phyloP scores from a whole-genome alignment of 2,329 filamentous ascomycete genomes.

The Diplocarpon mali region DNA sequence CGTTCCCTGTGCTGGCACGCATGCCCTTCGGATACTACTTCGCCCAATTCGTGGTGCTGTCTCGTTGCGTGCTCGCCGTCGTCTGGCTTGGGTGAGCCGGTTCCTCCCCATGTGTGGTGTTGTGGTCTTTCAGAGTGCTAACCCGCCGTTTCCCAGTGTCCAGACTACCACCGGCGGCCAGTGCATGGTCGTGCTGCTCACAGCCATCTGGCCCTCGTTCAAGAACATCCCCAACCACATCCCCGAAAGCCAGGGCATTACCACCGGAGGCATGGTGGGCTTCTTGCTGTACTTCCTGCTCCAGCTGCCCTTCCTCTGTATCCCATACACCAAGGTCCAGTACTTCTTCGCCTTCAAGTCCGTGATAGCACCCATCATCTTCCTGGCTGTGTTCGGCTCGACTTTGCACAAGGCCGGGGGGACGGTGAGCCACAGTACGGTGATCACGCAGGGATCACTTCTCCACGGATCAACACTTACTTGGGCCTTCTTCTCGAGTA shows the following conservation, averaged over 20 bases:
- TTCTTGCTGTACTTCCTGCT: constrained; percentile 15
- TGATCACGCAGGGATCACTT: constrained; percentile 7
- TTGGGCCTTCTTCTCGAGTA: constrained; percentile 14
- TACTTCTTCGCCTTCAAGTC: constrained; percentile 41
- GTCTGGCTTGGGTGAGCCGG: constrained; percentile 39
- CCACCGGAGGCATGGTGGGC: constrained; percentile 38
- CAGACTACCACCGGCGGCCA: constrained; percentile 53
- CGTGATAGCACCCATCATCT: constrained; percentile 18
- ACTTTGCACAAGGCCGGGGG: constrained; percentile 10
- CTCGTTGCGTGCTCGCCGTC: constrained; percentile 35
- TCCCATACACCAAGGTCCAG: constrained; percentile 34
- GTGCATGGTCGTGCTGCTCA: constrained; percentile 33
- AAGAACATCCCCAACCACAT: constrained; percentile 40
- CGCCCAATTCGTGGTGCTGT: constrained; percentile 31
- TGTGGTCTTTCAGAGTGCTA: too few relatives aligned
- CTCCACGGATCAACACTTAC: constrained; percentile 5
- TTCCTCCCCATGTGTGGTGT: too few relatives aligned
- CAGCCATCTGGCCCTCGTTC: constrained; percentile 44
- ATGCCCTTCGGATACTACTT: constrained; percentile 37
- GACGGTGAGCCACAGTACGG: constrained; percentile 10
- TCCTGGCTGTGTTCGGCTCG: constrained; percentile 9
- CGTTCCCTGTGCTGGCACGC: constrained; percentile 35
- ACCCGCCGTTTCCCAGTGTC: constrained; percentile 33
- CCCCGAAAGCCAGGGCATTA: constrained; percentile 37
- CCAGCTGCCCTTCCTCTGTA: constrained; percentile 36